Conservation (phyloP, 805 yeast genomes). For the Metschnikowia dekortorum region DNA sequence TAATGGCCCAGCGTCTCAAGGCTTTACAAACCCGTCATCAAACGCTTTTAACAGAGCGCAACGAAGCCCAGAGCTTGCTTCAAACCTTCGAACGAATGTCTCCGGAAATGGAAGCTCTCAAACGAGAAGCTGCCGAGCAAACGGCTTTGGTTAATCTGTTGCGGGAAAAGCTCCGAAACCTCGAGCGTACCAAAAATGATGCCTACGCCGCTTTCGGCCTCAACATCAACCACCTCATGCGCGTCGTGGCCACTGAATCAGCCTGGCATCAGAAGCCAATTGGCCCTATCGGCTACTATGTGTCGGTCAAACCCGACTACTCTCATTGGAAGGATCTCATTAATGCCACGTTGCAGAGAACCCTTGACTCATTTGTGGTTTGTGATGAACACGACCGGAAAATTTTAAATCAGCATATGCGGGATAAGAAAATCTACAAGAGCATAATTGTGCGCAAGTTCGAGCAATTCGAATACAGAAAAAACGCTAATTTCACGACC, state of each 20-base stretch:
- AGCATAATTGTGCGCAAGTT: slow-evolving; percentile 48
- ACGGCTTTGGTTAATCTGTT: slow-evolving; percentile 1
- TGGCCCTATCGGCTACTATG: slow-evolving; percentile 74
- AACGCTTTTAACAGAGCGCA: slow-evolving; percentile 5
- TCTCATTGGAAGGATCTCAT: slow-evolving; percentile 56
- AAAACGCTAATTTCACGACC: slow-evolving; percentile 23
- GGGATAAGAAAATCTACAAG: slow-evolving; percentile 26
- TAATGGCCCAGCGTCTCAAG: slow-evolving; percentile 18
- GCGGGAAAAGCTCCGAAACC: slow-evolving; percentile 6
- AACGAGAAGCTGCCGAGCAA: slow-evolving; percentile 10
- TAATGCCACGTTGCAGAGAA: slow-evolving; percentile 48
- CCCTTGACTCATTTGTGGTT: slow-evolving; percentile 65
- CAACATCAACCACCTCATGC: slow-evolving; percentile 38
- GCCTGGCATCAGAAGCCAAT: slow-evolving; percentile 48
- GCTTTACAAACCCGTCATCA: slow-evolving; percentile 9
- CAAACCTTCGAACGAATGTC: slow-evolving; percentile 1
- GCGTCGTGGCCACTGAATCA: slow-evolving; percentile 26
- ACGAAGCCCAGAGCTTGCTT: slow-evolving; percentile 9
- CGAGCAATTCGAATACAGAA: slow-evolving; percentile 54
- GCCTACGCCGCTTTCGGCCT: slow-evolving; percentile 50
- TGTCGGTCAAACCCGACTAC: slow-evolving; percentile 53
- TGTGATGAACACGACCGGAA: slow-evolving; percentile 55
- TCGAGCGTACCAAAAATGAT: slow-evolving; percentile 18
- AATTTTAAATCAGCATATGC: slow-evolving; percentile 29
- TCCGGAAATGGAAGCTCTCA: slow-evolving; percentile 10